Conservation (phyloP, 2,329 filamentous ascomycete species). For the Anisogramma anomala region DNA sequence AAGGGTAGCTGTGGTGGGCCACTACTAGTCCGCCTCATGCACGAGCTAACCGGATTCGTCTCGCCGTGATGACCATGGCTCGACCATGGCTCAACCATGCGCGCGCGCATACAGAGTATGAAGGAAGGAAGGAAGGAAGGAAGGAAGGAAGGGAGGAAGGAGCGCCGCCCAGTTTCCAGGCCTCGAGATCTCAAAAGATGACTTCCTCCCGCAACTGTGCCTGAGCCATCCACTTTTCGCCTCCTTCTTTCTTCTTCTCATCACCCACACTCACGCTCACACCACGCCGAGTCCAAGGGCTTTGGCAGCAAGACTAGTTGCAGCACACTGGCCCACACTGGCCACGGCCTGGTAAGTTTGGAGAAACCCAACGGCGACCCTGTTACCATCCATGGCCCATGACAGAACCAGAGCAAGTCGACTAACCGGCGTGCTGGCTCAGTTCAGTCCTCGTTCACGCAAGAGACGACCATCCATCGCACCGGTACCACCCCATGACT, state of each 20-base stretch:
- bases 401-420: background rate
- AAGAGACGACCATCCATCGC: background rate
- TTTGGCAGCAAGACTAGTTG: background rate
- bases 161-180: constrained; percentile 12
- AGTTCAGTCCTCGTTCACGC: background rate
- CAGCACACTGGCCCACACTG: constrained; percentile 1
- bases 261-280: background rate
- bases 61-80: constrained; percentile 11
- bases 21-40: constrained; percentile 1
- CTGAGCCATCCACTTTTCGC: background rate
- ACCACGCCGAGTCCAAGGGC: constrained; percentile 1
- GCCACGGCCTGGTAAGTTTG: constrained; percentile 1
- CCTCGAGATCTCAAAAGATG: constrained; percentile 14
- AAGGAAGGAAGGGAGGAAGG: too few relatives aligned
- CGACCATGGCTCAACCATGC: too few relatives aligned
- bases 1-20: too few relatives aligned
- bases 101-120: too few relatives aligned
- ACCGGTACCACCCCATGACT: constrained; percentile 18
- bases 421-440: background rate
- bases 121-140: too few relatives aligned
- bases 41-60: constrained; percentile 11
- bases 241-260: constrained; percentile 1
- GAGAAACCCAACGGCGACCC: background rate
- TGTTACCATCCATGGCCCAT: background rate
- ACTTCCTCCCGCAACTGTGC: constrained; percentile 6